Evolutionary conservation across 257 asterid species (phyloP).

Genomic region (Nicotiana obtusifolia): DNA sequence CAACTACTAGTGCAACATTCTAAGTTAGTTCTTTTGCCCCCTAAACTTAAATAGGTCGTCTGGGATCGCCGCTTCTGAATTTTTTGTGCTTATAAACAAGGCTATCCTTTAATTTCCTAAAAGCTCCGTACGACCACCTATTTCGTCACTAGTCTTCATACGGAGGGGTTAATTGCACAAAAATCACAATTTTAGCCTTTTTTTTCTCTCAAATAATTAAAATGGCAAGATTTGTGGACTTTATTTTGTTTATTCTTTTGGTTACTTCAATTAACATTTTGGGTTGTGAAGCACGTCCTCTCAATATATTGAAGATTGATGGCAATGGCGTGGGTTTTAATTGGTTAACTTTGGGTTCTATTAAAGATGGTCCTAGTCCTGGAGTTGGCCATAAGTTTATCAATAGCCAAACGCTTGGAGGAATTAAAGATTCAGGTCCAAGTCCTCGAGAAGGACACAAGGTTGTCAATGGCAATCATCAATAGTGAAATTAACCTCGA

Average conservation of each 20-base stretch:
- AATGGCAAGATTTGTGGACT: not conserved
- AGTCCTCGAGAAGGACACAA: slow-evolving; percentile 18
- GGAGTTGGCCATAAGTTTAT: not conserved
- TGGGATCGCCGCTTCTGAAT: too few relatives aligned
- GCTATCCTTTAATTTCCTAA: not conserved
- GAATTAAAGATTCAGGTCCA: slow-evolving; percentile 13
- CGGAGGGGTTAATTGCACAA: not conserved
- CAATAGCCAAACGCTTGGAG: not conserved
- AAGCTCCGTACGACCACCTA: not conserved
- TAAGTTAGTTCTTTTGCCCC: too few relatives aligned
- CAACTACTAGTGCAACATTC: too few relatives aligned
- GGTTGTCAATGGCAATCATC: not conserved
- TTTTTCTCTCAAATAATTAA: not conserved
- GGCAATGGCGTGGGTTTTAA: not conserved
- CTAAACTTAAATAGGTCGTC: too few relatives aligned
- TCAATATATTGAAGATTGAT: slow-evolving; percentile 3
- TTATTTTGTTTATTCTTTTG: slow-evolving; percentile 10
- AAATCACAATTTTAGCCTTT: not conserved
- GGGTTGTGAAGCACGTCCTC: slow-evolving; percentile 29
- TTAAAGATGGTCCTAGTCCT: slow-evolving; percentile 11
- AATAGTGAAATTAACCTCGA: not conserved
- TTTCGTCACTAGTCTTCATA: not conserved
- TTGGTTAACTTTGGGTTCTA: slow-evolving; percentile 1
- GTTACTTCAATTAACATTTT: slow-evolving; percentile 8
- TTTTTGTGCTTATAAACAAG: too few relatives aligned